Percentiles rank a stretch among this genome's conserved stretches.
Evolutionary conservation across 106 monocot genomes (phyloP).

Genomic region (Dendrobium catenatum): DNA sequence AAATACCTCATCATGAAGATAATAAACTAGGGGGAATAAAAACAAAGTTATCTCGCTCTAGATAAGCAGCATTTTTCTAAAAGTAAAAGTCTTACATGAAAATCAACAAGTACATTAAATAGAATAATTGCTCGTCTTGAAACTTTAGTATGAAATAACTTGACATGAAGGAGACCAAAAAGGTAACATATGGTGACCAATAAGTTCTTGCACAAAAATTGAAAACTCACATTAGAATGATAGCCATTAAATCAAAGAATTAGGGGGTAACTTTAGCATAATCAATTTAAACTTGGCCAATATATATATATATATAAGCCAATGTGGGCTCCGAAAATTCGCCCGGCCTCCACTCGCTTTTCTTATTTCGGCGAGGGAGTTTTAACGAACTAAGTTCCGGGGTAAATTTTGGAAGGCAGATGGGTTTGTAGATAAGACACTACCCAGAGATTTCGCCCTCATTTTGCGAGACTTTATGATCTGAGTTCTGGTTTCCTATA

Average conservation of each 20-base stretch:
- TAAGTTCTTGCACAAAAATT: background rate
- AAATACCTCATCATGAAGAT: no score
- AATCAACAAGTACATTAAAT: background rate
- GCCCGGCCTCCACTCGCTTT: no score
- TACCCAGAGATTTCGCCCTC: no score
- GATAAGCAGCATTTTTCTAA: background rate
- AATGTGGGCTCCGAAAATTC: no score
- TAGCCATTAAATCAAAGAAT: background rate
- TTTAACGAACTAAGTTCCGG: no score
- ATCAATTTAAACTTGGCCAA: no score
- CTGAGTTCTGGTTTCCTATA: no score
- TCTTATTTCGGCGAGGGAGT: no score
- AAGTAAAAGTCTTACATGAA: background rate
- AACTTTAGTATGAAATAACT: background rate
- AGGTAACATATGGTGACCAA: background rate
- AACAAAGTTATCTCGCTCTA: background rate
- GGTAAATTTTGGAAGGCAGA: no score
- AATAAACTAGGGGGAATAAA: background rate
- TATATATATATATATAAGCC: no score
- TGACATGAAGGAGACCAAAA: background rate
- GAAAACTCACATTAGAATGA: background rate
- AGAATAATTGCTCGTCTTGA: background rate
- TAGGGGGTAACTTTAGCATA: background rate
- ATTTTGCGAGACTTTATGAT: no score
- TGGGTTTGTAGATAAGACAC: no score